Evolutionary conservation across 345 rosid species (phyloP).

Genomic region (Syzygium oleosum): DNA sequence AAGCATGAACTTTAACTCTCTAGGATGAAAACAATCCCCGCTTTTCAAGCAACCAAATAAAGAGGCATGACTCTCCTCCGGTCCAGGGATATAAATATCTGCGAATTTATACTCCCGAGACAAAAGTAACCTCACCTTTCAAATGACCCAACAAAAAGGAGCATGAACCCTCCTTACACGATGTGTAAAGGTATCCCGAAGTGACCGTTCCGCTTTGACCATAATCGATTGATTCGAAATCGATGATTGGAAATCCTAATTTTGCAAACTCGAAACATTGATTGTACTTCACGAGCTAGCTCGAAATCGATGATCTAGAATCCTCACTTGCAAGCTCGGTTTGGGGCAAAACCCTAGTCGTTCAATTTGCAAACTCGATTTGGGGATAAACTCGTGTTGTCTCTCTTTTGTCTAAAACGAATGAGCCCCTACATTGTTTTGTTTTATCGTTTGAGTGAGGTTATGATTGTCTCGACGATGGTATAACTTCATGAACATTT

Average conservation of each 20-base stretch:
- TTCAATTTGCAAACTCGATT: background rate
- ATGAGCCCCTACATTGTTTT: background rate
- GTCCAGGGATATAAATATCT: background rate
- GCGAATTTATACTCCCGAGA: background rate
- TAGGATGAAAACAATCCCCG: no score
- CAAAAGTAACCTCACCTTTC: background rate
- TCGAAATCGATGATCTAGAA: background rate
- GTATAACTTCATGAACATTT: background rate
- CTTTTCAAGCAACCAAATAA: background rate
- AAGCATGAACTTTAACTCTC: no score
- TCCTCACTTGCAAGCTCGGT: background rate
- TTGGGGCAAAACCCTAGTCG: background rate
- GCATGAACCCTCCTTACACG: rapidly evolving
- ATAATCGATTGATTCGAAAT: background rate
- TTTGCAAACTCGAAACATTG: background rate
- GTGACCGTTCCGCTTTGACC: background rate
- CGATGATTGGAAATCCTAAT: background rate
- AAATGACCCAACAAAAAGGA: background rate
- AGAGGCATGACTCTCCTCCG: background rate
- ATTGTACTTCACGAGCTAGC: background rate
- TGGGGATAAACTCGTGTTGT: background rate
- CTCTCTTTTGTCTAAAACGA: background rate
- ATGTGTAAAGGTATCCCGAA: background rate
- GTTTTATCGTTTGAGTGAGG: background rate
- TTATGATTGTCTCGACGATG: background rate